A percentile compares a stretch with the other conserved stretches of the same genome.
phyloP scores from a whole-genome alignment of 2,329 filamentous ascomycete species.

The Achaetomium macrosporum region DNA sequence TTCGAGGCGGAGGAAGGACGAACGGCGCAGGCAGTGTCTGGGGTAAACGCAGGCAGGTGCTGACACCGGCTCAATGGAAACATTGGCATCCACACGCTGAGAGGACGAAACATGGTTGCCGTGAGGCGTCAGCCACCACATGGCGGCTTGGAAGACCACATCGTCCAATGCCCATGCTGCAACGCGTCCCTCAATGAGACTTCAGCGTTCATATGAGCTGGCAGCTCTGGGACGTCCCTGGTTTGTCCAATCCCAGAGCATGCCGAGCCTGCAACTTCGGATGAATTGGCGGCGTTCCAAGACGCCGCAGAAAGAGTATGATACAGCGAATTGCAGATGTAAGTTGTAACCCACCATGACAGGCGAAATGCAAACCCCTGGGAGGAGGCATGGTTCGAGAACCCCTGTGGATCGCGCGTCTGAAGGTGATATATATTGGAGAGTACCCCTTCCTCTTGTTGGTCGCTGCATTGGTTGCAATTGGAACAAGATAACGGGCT shows the following conservation, averaged over 20 bases:
- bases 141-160: not conserved
- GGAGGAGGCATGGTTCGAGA: too few species aligned
- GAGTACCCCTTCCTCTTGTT: too few species aligned
- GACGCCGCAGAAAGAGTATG: not conserved
- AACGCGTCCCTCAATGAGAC: not conserved
- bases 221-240: not conserved
- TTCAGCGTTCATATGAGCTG: not conserved
- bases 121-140: not conserved
- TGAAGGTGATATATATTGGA: too few species aligned
- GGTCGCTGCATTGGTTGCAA: too few species aligned
- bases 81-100: not conserved
- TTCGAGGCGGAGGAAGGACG: not conserved
- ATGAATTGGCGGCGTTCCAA: slow-evolving; percentile 2
- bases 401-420: too few species aligned
- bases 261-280: slow-evolving; percentile 1
- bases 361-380: too few species aligned
- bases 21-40: slow-evolving; percentile 1
- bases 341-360: not conserved
- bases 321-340: not conserved
- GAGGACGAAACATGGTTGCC: not conserved
- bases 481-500: too few species aligned
- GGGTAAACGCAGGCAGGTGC: slow-evolving; percentile 3
- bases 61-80: slow-evolving; percentile 10
- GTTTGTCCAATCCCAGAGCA: not conserved
- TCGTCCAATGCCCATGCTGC: not conserved